Evolutionary conservation across 1,284 basidiomycete genomes (phyloP), one percentile per base, ranked within the genome.

Genomic region (Cryptococcus sp.): DNA sequence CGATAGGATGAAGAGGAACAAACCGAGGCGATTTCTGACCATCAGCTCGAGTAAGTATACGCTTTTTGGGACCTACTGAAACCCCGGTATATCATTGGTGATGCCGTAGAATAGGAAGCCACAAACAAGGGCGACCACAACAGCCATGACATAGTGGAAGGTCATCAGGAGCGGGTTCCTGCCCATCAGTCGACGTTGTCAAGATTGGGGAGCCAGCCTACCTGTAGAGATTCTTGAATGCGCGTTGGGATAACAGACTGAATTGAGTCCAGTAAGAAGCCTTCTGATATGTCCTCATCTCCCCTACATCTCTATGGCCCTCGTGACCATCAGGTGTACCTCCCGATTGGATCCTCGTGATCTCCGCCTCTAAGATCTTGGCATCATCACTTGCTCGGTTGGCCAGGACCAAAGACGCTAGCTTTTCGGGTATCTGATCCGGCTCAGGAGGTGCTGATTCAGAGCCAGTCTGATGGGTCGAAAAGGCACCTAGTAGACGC

Each of bases 1-100:
- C 1, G 92, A 85, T 16, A 98, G 79, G 13, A 91, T 87, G 76
- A 98, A 98, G 80, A 98, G 93, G 83, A 97, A 97, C 47, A 97
- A 81, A 4, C 93, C 91, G 79, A 78, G 64, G 45, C 79, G 77
- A 60, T 76, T 75, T 48, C 68, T 72, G 25, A 37, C 23, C 41
- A 46, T 19, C 24, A 28, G 46, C 24, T 23, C 23, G 14, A 36
- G 9, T 46, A 14, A 11, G 25, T n/a, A 14, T 21, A 11, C 22
- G 18, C 42, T 2, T 14, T 36, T n/a, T 31, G 13, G n/a, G 60
- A 61, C 78, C 54, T 64, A 85, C 86, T 96, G 92, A 83, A 96
- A 96, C 2, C 92, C 91, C 4, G 87, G 84, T 50, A 96, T 93
- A 73, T 94, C 91, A 67, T 91, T 86, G 25, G 86, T 88, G 62